Percentiles rank a stretch among this genome's conserved stretches.
These are phyloP conservation scores for Eucalyptus grandis DNA, from an alignment of 345 rosid genomes.

Conservation along the genomic window DNA sequence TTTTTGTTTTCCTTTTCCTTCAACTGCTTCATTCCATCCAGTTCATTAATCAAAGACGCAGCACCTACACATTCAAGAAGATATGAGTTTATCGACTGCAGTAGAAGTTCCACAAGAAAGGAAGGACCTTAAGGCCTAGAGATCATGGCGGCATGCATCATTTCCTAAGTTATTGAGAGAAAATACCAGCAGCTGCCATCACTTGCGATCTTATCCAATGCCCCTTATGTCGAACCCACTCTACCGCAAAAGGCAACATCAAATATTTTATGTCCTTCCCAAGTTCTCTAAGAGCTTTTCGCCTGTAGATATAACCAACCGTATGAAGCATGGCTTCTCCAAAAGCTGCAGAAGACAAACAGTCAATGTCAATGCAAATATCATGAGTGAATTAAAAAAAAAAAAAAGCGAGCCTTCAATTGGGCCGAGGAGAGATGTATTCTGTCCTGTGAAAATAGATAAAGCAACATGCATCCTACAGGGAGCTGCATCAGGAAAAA, in stretches of 20 bases:
- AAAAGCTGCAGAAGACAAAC: conserved; percentile 36
- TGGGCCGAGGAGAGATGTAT: not conserved
- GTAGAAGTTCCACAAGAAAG: not conserved
- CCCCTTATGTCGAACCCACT: conserved; percentile 93
- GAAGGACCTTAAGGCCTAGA: not conserved
- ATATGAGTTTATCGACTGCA: not conserved
- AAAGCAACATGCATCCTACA: not conserved
- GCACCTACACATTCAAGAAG: conserved; percentile 39
- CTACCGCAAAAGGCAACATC: conserved; percentile 86
- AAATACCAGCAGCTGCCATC: conserved; percentile 72
- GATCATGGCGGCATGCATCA: not conserved
- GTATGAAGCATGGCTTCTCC: conserved; percentile 97
- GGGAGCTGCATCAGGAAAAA: not conserved
- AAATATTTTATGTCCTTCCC: conserved; percentile 74
- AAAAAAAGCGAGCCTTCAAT: not conserved
- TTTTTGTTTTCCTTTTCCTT: conserved; percentile 21
- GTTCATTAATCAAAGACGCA: conserved; percentile 32
- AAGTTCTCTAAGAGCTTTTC: conserved; percentile 75
- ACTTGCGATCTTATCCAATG: conserved; percentile 83
- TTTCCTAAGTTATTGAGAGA: not conserved
- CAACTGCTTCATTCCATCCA: conserved; percentile 62
- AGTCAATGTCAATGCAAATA: not conserved
- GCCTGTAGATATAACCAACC: conserved; percentile 74
- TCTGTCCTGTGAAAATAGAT: not conserved
- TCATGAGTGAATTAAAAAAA: not conserved